Percentiles rank a stretch among this genome's conserved stretches.
These are phyloP conservation scores for Hypocreales sp. DNA, from an alignment of 2,329 filamentous ascomycete species.

Conservation along the genomic window DNA sequence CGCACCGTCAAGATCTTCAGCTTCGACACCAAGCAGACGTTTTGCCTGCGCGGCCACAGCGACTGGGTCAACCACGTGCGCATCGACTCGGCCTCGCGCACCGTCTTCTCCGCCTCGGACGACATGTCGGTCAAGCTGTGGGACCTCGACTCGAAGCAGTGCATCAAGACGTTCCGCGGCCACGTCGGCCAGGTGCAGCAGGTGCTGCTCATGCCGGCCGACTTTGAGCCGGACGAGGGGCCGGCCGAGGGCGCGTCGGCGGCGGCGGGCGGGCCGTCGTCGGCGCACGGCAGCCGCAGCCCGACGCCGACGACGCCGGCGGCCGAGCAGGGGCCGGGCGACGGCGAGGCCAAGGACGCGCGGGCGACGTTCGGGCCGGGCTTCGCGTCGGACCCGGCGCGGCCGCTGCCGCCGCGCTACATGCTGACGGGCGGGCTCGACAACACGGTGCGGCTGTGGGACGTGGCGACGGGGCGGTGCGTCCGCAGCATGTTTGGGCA, in stretches of 20 bases:
- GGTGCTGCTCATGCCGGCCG: conserved; percentile 65
- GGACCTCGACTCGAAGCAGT: conserved; percentile 75
- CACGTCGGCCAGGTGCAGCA: conserved; percentile 95
- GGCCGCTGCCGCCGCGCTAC: conserved; percentile 69
- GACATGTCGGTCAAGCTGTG: conserved; percentile 84
- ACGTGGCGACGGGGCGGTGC: conserved; percentile 66
- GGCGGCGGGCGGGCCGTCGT: conserved; percentile 20
- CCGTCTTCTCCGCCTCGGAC: conserved; percentile 84
- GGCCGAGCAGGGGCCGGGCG: conserved; percentile 7
- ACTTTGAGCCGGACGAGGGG: conserved; percentile 74
- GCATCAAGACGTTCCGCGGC: conserved; percentile 65
- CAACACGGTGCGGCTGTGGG: conserved; percentile 84
- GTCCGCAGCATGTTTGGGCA: conserved; percentile 93
- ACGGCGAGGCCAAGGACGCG: conserved; percentile 23
- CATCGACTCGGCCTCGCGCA: conserved; percentile 67
- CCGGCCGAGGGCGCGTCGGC: conserved; percentile 36
- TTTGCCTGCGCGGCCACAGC: conserved; percentile 64
- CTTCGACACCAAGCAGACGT: conserved; percentile 70
- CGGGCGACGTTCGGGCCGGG: conserved; percentile 42
- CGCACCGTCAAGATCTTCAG: conserved; percentile 87
- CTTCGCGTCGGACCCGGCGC: conserved; percentile 43
- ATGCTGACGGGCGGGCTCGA: conserved; percentile 90
- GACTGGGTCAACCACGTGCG: conserved; percentile 98
- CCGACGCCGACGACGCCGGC: conserved; percentile 16
- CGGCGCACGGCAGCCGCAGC: conserved; percentile 31